Evolutionary conservation across 148 eudicot genomes (phyloP).

Genomic region (Cornus controversa): DNA sequence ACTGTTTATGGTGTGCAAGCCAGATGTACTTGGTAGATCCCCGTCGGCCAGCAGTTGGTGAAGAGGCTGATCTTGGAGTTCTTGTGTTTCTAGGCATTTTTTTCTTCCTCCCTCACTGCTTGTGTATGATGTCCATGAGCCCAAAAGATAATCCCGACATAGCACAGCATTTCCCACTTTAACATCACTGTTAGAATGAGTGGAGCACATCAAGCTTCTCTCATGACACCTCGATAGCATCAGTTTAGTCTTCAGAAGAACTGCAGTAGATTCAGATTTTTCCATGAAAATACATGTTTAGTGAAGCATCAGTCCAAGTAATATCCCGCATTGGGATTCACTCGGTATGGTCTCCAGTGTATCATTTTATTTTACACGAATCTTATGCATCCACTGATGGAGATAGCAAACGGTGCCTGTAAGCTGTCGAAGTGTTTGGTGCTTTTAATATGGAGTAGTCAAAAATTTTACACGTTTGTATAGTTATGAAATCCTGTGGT

Average conservation of each 20-base stretch:
- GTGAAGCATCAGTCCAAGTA: neutral
- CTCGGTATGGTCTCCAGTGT: neutral
- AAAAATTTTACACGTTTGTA: neutral
- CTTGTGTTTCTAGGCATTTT: conserved; percentile 66
- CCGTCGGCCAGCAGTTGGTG: conserved; percentile 84
- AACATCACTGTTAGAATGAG: neutral
- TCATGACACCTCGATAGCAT: neutral
- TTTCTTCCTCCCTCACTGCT: conserved; percentile 69
- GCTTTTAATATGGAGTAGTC: neutral
- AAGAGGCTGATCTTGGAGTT: conserved; percentile 96
- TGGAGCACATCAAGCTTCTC: no score
- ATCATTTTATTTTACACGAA: no score
- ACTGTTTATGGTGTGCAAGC: conserved; percentile 85
- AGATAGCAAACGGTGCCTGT: no score
- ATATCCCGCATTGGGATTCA: neutral
- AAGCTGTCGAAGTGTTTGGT: no score
- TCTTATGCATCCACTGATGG: no score
- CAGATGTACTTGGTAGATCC: conserved; percentile 79
- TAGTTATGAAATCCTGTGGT: neutral
- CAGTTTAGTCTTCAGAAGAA: neutral
- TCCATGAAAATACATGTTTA: neutral
- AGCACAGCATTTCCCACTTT: conserved; percentile 45
- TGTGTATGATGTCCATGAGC: conserved; percentile 80
- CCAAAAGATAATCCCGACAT: conserved; percentile 37
- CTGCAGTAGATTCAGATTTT: neutral